Evolutionary conservation across 2,329 filamentous ascomycete species (phyloP), one percentile per base, ranked within the genome.

Genomic region (Colletotrichum spaethianum): DNA sequence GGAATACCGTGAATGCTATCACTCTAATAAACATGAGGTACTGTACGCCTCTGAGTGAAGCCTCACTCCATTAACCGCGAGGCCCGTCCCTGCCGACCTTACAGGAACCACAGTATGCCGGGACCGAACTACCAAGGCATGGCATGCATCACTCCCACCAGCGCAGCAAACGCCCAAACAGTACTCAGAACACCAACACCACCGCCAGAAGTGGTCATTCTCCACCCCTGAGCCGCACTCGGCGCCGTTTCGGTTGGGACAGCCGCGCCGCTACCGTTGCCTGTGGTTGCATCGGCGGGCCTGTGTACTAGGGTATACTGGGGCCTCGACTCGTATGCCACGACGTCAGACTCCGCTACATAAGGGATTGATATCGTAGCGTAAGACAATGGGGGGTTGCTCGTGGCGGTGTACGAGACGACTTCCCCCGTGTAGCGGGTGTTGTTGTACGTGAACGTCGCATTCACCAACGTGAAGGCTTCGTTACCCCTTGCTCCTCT

Each of bases 371-470:
- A 11, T 36, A 11, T 11, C 9, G 31, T 69, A 8, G 3, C 4
- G 2, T 20, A 33, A 5, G 48, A 31, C 1, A 1, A 28, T 31
- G 31, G 11, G 38, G 16, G 23, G 12, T 14, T 4, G 23, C 52
- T 56, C 0, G 36, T 33, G 20, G 26, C 52, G 2, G 60, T 64
- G 52, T 28, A 31, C 7, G 67, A 64, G 0, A 31, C 0, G 0
- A 69, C 26, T 0, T 4, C 33, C 6, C 60, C 52, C 1, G 67
- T 69, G 11, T 50, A 4, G 33, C 7, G 9, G 20, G 60, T 59
- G 8, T 69, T 38, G 52, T 69, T 68, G 44, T 52, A 64, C 5
- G 60, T 64, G 3, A 69, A 16, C 28, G 67, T 56, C 12, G 31
- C 42, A 7, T 53, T 64, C 14, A 64, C 53, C 7, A 14, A 2